These are phyloP conservation scores for Aureobasidium uvarum DNA, from an alignment of 2,329 filamentous ascomycete species.

Conservation along the genomic window DNA sequence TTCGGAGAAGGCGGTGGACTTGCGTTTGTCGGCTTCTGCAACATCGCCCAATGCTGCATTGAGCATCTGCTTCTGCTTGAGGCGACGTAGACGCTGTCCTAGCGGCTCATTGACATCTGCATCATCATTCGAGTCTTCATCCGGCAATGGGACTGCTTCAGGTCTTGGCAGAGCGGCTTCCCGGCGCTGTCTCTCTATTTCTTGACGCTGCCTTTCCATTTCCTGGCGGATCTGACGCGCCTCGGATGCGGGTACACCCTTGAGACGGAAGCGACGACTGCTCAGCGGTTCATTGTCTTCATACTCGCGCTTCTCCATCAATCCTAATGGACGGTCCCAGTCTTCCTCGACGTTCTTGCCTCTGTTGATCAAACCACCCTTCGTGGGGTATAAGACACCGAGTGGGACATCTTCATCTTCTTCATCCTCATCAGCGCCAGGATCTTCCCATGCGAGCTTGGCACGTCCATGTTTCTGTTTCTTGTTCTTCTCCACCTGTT, in stretches of 20 bases:
- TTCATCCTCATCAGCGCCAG: constrained; percentile 45
- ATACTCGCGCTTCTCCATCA: constrained; percentile 77
- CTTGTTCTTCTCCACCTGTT: constrained; percentile 74
- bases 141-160: constrained; percentile 20
- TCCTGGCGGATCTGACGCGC: constrained; percentile 30
- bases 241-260: constrained; percentile 52
- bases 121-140: constrained; percentile 37
- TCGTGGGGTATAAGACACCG: constrained; percentile 70
- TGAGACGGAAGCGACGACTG: constrained; percentile 69
- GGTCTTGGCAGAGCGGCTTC: constrained; percentile 33
- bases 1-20: constrained; percentile 57
- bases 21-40: constrained; percentile 45
- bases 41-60: constrained; percentile 46
- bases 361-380: constrained; percentile 52
- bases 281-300: constrained; percentile 93
- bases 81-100: constrained; percentile 61
- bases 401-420: constrained; percentile 85
- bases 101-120: constrained; percentile 59
- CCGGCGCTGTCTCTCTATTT: constrained; percentile 33
- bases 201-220: constrained; percentile 35
- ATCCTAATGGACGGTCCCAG: constrained; percentile 64
- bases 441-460: constrained; percentile 87
- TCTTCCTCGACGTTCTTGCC: constrained; percentile 47
- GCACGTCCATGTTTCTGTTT: constrained; percentile 68
- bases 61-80: constrained; percentile 59